These are phyloP conservation scores for Gossypium trilobum DNA, from an alignment of 441 rosid species.

Conservation along the genomic window DNA sequence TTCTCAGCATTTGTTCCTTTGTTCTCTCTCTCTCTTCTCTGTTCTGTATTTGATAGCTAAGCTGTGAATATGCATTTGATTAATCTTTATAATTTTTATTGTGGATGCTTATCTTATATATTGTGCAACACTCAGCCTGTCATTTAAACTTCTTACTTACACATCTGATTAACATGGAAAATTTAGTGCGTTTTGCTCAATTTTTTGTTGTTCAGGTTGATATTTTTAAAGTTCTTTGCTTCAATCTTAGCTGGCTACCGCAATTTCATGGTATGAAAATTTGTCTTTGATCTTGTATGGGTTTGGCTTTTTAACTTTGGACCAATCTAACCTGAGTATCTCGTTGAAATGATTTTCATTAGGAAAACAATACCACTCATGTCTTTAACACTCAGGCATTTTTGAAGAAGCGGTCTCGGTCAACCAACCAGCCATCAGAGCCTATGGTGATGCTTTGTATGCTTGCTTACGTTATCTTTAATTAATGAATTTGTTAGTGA, in stretches of 20 bases:
- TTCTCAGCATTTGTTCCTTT: background rate
- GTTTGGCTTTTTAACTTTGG: background rate
- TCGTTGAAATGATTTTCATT: constrained; percentile 1
- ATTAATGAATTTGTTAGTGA: background rate
- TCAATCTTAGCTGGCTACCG: constrained; percentile 85
- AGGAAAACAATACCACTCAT: constrained; percentile 64
- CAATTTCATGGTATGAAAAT: constrained; percentile 74
- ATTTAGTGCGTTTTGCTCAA: background rate
- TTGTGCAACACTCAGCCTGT: background rate
- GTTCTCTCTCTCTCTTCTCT: background rate
- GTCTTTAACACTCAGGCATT: constrained; percentile 84
- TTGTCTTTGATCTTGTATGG: constrained; percentile 14
- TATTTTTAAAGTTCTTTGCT: constrained; percentile 87
- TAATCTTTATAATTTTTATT: background rate
- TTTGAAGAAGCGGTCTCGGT: constrained; percentile 82
- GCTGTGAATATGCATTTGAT: background rate
- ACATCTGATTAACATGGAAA: background rate
- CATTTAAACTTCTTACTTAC: background rate
- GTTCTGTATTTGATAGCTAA: background rate
- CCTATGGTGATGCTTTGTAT: constrained; percentile 58
- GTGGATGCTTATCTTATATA: background rate
- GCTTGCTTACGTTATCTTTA: background rate
- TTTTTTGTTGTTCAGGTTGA: constrained; percentile 41
- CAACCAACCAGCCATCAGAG: constrained; percentile 79
- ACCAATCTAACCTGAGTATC: constrained; percentile 1